Conservation (phyloP, 192 early-diverging fungal species). For the Oehlia diaphana region DNA sequence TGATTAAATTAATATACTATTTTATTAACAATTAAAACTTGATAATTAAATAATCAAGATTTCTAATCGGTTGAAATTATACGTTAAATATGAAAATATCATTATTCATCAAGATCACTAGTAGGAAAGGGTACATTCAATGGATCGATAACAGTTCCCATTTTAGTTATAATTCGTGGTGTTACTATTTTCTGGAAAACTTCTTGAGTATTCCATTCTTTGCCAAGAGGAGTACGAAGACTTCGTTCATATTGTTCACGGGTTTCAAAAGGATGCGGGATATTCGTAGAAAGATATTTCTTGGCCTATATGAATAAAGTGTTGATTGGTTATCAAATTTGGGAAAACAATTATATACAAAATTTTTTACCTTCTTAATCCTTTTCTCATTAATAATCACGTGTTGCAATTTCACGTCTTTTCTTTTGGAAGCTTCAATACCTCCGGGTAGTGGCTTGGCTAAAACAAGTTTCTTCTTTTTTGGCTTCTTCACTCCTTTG, state of each 20-base stretch:
- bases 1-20: too few species aligned
- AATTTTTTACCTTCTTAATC: conserved; percentile 67
- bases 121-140: conserved; percentile 59
- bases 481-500: conserved; percentile 46
- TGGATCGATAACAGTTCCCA: conserved; percentile 88
- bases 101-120: conserved; percentile 5
- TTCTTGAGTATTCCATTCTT: conserved; percentile 91
- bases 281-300: conserved; percentile 68
- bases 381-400: conserved; percentile 94
- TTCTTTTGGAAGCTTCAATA: conserved; percentile 61
- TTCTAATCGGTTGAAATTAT: too few species aligned
- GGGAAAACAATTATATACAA: neutral
- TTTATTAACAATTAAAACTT: too few species aligned
- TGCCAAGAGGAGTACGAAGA: conserved; percentile 84
- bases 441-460: conserved; percentile 60
- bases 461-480: conserved; percentile 45
- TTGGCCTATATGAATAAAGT: conserved; percentile 47
- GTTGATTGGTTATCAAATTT: neutral
- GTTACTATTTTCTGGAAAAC: conserved; percentile 71
- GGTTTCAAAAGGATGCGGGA: conserved; percentile 85
- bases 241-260: conserved; percentile 88
- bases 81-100: neutral
- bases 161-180: conserved; percentile 80
- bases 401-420: conserved; percentile 72
- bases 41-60: too few species aligned